A percentile compares a stretch with the other conserved stretches of the same genome.
Conservation (phyloP, 169 alveolate species). For the Plasmodium gaboni region DNA sequence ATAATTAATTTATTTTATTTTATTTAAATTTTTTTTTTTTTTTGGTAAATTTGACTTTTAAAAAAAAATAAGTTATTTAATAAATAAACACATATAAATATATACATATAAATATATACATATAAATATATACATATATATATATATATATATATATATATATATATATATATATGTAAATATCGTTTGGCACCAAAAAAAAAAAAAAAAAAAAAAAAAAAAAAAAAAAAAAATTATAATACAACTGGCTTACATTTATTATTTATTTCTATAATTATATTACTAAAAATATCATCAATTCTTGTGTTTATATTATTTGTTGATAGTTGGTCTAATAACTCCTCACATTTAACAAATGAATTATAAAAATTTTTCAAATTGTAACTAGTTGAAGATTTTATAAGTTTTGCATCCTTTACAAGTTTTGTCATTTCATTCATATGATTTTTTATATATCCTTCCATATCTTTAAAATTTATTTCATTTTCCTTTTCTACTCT, state of each 20-base stretch:
- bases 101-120: no score
- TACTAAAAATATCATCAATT: slow-evolving; percentile 23
- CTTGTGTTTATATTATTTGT: slow-evolving; percentile 29
- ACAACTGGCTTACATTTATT: slow-evolving; percentile 51
- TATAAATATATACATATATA: no score
- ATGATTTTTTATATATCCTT: slow-evolving; percentile 31
- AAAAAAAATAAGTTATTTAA: no score
- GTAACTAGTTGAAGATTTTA: slow-evolving; percentile 43
- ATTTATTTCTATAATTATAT: slow-evolving; percentile 37
- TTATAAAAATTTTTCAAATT: slow-evolving; percentile 37
- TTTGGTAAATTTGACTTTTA: no score
- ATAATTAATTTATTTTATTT: no score
- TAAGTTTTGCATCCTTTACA: slow-evolving; percentile 53
- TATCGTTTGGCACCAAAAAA: background rate
- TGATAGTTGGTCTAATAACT: slow-evolving; percentile 14
- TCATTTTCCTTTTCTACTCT: slow-evolving; percentile 39
- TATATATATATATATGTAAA: no score
- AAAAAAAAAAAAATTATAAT: slow-evolving; percentile 21
- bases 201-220: slow-evolving; percentile 10
- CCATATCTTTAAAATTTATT: slow-evolving; percentile 51
- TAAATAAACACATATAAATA: no score
- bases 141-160: no score
- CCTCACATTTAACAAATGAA: slow-evolving; percentile 50
- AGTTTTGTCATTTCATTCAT: slow-evolving; percentile 50
- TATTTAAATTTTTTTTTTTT: no score